Conservation (phyloP, 805 yeast genomes). For the Dipodascus albidus region DNA sequence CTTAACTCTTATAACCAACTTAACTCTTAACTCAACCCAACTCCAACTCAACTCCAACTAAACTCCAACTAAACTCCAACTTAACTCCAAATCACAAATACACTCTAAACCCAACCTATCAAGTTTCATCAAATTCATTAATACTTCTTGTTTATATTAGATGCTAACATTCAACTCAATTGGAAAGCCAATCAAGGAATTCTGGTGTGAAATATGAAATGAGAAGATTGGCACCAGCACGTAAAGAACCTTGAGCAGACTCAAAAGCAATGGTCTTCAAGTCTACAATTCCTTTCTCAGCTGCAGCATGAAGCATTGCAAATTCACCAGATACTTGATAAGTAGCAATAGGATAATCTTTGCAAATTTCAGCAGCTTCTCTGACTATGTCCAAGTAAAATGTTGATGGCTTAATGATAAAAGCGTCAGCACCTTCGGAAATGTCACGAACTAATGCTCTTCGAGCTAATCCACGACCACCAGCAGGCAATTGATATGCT, state of each 20-base stretch:
- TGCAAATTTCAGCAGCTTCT: slow-evolving; percentile 75
- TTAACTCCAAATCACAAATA: no score
- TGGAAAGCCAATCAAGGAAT: slow-evolving; percentile 75
- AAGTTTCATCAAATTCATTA: no score
- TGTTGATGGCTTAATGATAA: slow-evolving; percentile 92
- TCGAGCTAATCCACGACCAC: slow-evolving; percentile 87
- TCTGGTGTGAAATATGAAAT: slow-evolving; percentile 94
- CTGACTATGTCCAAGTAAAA: slow-evolving; percentile 85
- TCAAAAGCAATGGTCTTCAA: slow-evolving; percentile 69
- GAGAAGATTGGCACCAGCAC: slow-evolving; percentile 92
- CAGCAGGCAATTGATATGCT: slow-evolving; percentile 86
- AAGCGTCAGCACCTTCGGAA: slow-evolving; percentile 89
- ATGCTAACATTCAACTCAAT: background rate
- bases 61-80: no score
- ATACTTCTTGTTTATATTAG: no score
- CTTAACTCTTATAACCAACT: no score
- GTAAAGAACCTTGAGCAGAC: slow-evolving; percentile 76
- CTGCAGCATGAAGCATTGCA: slow-evolving; percentile 97
- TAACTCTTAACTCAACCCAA: no score
- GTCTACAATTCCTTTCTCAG: slow-evolving; percentile 87
- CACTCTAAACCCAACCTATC: no score
- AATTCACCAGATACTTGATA: slow-evolving; percentile 96
- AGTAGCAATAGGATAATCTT: slow-evolving; percentile 81
- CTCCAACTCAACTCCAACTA: no score
- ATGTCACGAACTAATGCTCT: slow-evolving; percentile 81